Base-by-base conservation (phyloP, 2,329 filamentous ascomycete genomes). In the Periconia sp. region DNA sequence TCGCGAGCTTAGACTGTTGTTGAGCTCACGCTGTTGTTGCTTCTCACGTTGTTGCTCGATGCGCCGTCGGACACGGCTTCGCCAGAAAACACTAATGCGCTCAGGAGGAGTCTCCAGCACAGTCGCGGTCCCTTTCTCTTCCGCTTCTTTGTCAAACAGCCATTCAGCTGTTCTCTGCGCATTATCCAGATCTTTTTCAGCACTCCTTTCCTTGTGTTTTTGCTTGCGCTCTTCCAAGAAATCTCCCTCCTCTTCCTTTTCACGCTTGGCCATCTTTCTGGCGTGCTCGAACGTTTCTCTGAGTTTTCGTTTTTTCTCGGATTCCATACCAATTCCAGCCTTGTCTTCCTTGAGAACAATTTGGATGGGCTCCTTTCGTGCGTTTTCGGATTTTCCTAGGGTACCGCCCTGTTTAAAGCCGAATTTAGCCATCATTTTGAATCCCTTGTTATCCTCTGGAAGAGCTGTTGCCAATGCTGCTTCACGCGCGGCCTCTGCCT, bases 371-470 rank as follows among this genome's bases (percentile, higher is more conserved):
- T 95, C 90, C 2, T 84, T 79, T 40, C 81, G 75, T 6, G 77
- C 77, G 46, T 76, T 64, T 51, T 70, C 76, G n/a, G 80, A 77
- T 62, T 83, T 85, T 1, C 94, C 94, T 2, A 97, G 78, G 0
- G 86, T 82, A 35, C 85, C 85, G 20, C 92, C 92, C 18, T 84
- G 79, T 53, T 85, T 88, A 77, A 95, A 99, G 1, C 94, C 94
- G 81, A 99, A 90, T 74, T 91, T 93, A 19, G 91, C 88, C 92
- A 99, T 96, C 91, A 99, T 97, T 60, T 90, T 86, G 57, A 95
- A 85, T 1, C 93, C 94, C 70, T 97, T 97, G 77, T 87, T 95
- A 47, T 84, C 81, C 15, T 82, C 77, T 18, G 86, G 83, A 7
- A 96, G 79, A 46, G 94, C 79, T 6, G 88, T 89, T 5, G 86